Evolutionary conservation across 352 stramenopile genomes (phyloP), one percentile per base, ranked within the genome.

Genomic region (Salisapilia sapeloensis): DNA sequence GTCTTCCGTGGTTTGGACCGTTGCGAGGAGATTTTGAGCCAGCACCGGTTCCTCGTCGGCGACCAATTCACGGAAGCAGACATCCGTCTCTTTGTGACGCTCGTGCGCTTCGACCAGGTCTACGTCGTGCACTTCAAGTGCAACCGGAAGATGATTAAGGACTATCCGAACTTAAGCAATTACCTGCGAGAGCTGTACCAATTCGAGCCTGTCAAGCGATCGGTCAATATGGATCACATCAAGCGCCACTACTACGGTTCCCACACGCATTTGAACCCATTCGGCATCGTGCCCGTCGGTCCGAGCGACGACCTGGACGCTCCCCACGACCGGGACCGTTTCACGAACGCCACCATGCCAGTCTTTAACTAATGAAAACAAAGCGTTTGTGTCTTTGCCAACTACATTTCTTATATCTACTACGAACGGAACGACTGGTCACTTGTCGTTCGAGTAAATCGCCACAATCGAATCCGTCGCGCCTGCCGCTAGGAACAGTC

Each of bases 211-310:
- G 67, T 98, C 29, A 50, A 65, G 27, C 66, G 71, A 27, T 81
- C 81, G 14, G 66, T 96, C 24, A 79, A 96, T 51, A 96, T 98
- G 75, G 58, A 95, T 29, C 90, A 98, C 45, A 97, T 98, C 56
- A 96, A 96, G 61, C 54, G 77, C 15, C 91, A 98, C 60, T 98
- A 98, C 60, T 98, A 93, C 51, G 81, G 67, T 19, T 94, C 72
- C 13, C 91, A 98, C 59, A 84, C 81, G 24, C 60, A 82, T 32
- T 63, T 97, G 16, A 98, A 98, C 61, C 46, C 69, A 23, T 96
- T 80, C 33, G 84, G 79, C 25, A 95, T 98, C 48, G 61, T 98
- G 24, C 87, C 93, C 0, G 61, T 60, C 27, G 84, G 89, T 12
- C 57, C 63, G 2, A 56, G 78, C 28, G 48, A 45, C 8, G 50